Percentiles rank a stretch among this genome's conserved stretches.
Evolutionary conservation across 192 early-diverging fungal species (phyloP).

Genomic region (Backusella liffmaniae): DNA sequence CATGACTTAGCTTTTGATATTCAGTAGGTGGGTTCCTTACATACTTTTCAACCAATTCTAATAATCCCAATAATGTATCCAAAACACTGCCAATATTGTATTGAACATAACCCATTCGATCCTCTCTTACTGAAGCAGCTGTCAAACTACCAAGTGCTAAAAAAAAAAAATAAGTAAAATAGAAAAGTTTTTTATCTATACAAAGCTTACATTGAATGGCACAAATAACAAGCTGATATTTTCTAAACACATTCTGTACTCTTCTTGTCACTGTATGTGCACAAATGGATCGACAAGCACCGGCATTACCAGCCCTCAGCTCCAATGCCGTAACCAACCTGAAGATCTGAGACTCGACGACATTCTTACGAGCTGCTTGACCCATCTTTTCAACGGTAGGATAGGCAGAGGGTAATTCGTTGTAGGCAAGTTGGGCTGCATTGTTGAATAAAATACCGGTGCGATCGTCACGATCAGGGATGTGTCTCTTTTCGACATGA

Average conservation of each 20-base stretch:
- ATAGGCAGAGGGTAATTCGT: neutral
- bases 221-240: conserved; percentile 19
- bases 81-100: conserved; percentile 30
- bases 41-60: conserved; percentile 22
- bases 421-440: neutral
- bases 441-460: neutral
- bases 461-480: conserved; percentile 7
- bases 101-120: conserved; percentile 33
- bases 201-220: conserved; percentile 31
- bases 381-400: neutral
- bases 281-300: neutral
- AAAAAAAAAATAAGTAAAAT: neutral
- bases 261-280: neutral
- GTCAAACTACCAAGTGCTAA: conserved; percentile 28
- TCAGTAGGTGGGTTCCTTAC: conserved; percentile 11
- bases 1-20: neutral
- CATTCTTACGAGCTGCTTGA: neutral
- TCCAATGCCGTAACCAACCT: neutral
- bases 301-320: neutral
- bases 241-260: conserved; percentile 18
- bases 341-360: neutral
- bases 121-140: conserved; percentile 30
- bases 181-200: neutral
- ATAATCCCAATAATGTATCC: conserved; percentile 22
- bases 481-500: neutral